Base-by-base conservation (phyloP, 768 basidiomycete genomes). In the Russula dissimulans region DNA sequence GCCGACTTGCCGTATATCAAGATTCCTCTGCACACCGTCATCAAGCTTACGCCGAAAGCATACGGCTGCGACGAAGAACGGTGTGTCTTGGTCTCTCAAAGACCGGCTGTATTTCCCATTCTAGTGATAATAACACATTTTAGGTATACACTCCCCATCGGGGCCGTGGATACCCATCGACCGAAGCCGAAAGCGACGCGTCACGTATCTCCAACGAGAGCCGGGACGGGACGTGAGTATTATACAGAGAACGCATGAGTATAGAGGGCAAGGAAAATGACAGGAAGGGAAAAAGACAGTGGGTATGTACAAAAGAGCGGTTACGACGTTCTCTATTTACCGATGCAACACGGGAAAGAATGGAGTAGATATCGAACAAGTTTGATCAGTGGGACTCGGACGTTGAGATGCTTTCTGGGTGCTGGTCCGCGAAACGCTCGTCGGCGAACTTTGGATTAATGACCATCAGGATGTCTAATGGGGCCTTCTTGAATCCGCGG, bases 31-130 rank as follows among this genome's bases (percentile, higher is more conserved):
- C 97, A 99, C 70, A 99, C 95, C 0, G 88, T 99, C 41, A 97
- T 99, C 72, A 98, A 98, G 74, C 80, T 99, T 48, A 98, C 95
- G 1, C 97, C 97, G 10, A 94, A 91, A 70, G 97, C 97, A 1
- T 99, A 98, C 71, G 97, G 97, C 42, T 98, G 95, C 76, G 94
- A 98, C 71, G 97, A 99, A 71, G 94, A 95, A 71, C 80, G 95
- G 89, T 87, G 57, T 49, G 76, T 54, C 58, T 17, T 12, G 9
- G n/a, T 36, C 26, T 22, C 22, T 2, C 38, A 2, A n/a, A 10
- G 10, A 4, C 15, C 8, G 44, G 4, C 22, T 46, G 1, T 54
- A 18, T 29, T 29, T 47, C 15, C 4, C 2, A 5, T 47, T 26
- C 6, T 65, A 15, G 31, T 17, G 53, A 34, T 39, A 32, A 36